Base-by-base conservation (phyloP, 1,139 yeast species). In the Debaryomyces robertsiae region DNA sequence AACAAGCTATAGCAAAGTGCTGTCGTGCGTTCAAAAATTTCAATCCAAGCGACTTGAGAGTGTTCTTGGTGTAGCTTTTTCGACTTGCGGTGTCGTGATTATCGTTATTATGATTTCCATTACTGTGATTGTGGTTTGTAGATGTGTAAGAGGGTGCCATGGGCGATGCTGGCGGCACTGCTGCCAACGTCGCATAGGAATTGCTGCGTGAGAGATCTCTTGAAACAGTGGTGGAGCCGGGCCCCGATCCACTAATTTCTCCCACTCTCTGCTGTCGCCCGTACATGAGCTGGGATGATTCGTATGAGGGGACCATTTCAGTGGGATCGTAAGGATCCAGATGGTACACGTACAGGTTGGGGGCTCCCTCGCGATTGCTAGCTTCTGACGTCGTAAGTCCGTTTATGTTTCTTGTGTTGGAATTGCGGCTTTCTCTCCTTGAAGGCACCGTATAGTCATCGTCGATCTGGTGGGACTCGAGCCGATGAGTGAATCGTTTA, bases 21-120 rank as follows among this genome's bases (percentile, higher is more conserved):
- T 87, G 91, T 46, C 82, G 72, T 1, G 94, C 88, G 49, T 83
- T 84, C 43, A 88, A 68, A 45, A 84, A 77, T 51, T 79, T 79
- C 41, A 84, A 66, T 0, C 91, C 91, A 31, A 84, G 61, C 31
- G 69, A 68, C 54, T 83, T 84, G 36, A 84, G 61, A 16, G 61
- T 53, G 7, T 54, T 48, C 36, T 46, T 49, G 9, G 39, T 41
- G 17, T 45, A 38, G 11, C 16, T 14, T 29, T 41, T 43, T 43
- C 36, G 40, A 27, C 28, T 14, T 7, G 35, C 39, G 15, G 14
- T 36, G 23, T 7, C 16, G 13, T 31, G 37, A 4, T 17, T 32
- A 32, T 16, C 18, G 32, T 24, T 29, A 17, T 32, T 36, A 18
- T 23, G 28, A 11, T 11, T 11, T 5, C 28, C 28, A 11, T 24